phyloP scores from a whole-genome alignment of 805 yeast genomes.

The Ogataea paraovalis region DNA sequence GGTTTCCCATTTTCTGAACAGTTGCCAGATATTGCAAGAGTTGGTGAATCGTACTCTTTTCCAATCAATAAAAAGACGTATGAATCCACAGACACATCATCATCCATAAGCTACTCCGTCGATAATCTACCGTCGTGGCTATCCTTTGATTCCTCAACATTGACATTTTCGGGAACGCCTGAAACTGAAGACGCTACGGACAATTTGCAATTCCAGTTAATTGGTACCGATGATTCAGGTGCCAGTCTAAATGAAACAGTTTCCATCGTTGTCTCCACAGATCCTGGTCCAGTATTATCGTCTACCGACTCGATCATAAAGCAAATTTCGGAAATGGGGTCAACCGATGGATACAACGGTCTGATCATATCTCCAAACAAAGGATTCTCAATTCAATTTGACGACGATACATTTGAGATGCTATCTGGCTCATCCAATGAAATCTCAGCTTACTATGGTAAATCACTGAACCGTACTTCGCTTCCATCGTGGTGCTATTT shows the following conservation, averaged over 20 bases:
- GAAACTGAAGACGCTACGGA: slow-evolving; percentile 39
- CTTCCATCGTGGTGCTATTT: slow-evolving; percentile 88
- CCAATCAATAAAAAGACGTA: slow-evolving; percentile 70
- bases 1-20: slow-evolving; percentile 83
- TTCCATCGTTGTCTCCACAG: slow-evolving; percentile 54
- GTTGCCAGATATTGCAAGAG: slow-evolving; percentile 83
- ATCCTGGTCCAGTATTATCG: slow-evolving; percentile 50
- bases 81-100: slow-evolving; percentile 34
- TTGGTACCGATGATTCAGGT: slow-evolving; percentile 64
- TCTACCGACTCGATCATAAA: slow-evolving; percentile 39
- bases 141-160: slow-evolving; percentile 55
- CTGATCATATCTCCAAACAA: slow-evolving; percentile 71
- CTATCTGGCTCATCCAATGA: slow-evolving; percentile 39
- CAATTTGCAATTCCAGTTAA: slow-evolving; percentile 45
- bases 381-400: slow-evolving; percentile 61
- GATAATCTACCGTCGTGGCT: slow-evolving; percentile 74
- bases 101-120: slow-evolving; percentile 52
- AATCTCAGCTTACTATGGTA: slow-evolving; percentile 71
- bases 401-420: slow-evolving; percentile 52
- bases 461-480: slow-evolving; percentile 78
- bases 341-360: slow-evolving; percentile 73
- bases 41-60: slow-evolving; percentile 57
- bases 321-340: slow-evolving; percentile 61
- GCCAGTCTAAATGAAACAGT: slow-evolving; percentile 43
- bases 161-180: slow-evolving; percentile 72